These are phyloP conservation scores for Blastobotrys illinoisensis DNA, from an alignment of 1,139 yeast genomes.

Conservation along the genomic window DNA sequence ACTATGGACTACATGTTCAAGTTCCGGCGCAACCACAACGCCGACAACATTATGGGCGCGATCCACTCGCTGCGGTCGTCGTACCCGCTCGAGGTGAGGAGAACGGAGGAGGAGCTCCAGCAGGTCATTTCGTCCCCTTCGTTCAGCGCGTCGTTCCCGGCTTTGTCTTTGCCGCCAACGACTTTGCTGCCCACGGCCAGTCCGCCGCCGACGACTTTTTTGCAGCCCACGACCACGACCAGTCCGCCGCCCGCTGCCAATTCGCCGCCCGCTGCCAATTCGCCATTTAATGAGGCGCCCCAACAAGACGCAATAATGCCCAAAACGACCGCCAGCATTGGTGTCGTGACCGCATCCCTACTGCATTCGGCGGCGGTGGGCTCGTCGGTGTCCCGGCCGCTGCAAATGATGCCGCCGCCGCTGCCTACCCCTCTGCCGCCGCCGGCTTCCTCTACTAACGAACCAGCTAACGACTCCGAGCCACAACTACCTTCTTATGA, in stretches of 20 bases:
- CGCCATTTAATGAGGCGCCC: too few species aligned
- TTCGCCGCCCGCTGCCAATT: too few species aligned
- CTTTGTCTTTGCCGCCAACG: background rate
- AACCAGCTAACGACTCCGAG: background rate
- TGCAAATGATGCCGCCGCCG: background rate
- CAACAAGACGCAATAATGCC: too few species aligned
- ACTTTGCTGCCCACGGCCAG: too few species aligned
- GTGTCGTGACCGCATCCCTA: constrained; percentile 13
- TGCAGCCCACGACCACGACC: too few species aligned
- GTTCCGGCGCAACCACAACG: background rate
- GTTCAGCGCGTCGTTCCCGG: background rate
- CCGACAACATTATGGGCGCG: background rate
- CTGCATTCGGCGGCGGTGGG: constrained; percentile 13
- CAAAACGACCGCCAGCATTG: constrained; percentile 3
- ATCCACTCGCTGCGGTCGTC: background rate
- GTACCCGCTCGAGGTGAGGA: background rate
- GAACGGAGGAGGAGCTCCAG: background rate
- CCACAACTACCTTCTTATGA: constrained; percentile 11
- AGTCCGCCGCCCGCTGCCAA: too few species aligned
- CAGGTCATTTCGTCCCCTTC: background rate
- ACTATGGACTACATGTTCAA: constrained; percentile 9
- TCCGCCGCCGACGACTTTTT: too few species aligned
- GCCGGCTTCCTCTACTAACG: background rate
- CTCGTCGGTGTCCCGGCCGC: background rate
- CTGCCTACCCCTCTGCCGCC: background rate